Conservation (phyloP, 2,329 filamentous ascomycete genomes). For the Helotiales sp. region DNA sequence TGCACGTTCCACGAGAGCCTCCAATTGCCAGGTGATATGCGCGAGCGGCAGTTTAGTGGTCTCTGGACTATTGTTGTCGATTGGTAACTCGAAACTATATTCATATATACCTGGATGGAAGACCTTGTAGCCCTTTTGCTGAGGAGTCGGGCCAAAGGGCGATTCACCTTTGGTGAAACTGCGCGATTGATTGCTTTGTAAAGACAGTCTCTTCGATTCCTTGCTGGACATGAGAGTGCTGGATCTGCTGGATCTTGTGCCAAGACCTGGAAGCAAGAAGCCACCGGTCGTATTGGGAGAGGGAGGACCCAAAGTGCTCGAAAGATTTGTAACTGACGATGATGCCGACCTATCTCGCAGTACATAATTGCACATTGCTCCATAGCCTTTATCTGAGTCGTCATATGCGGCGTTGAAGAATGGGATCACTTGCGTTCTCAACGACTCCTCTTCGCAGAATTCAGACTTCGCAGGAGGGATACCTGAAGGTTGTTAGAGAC, state of each 20-base stretch:
- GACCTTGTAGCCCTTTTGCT: slow-evolving; percentile 67
- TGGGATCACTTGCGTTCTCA: slow-evolving; percentile 85
- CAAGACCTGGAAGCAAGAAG: slow-evolving; percentile 28
- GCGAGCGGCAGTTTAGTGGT: slow-evolving; percentile 72
- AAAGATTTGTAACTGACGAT: slow-evolving; percentile 30
- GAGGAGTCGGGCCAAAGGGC: slow-evolving; percentile 52
- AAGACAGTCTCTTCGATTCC: slow-evolving; percentile 56
- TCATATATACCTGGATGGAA: slow-evolving; percentile 51
- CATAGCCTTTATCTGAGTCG: slow-evolving; percentile 57
- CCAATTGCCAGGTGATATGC: slow-evolving; percentile 68
- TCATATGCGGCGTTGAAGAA: slow-evolving; percentile 83
- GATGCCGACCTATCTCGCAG: slow-evolving; percentile 32
- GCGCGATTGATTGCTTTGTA: slow-evolving; percentile 64
- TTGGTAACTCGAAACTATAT: slow-evolving; percentile 73
- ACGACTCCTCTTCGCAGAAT: slow-evolving; percentile 77
- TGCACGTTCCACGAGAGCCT: slow-evolving; percentile 67
- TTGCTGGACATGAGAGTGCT: slow-evolving; percentile 26
- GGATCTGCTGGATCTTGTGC: slow-evolving; percentile 28
- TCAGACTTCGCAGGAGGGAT: slow-evolving; percentile 87
- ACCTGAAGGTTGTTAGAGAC: slow-evolving; percentile 43
- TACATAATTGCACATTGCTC: slow-evolving; percentile 60
- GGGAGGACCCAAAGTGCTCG: slow-evolving; percentile 4
- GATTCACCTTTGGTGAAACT: slow-evolving; percentile 68
- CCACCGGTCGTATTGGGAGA: slow-evolving; percentile 4
- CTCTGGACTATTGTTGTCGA: slow-evolving; percentile 75